A percentile compares a stretch with the other conserved stretches of the same genome.
phyloP scores from a whole-genome alignment of 306 rosid species.

The Cicer chorassanicum region DNA sequence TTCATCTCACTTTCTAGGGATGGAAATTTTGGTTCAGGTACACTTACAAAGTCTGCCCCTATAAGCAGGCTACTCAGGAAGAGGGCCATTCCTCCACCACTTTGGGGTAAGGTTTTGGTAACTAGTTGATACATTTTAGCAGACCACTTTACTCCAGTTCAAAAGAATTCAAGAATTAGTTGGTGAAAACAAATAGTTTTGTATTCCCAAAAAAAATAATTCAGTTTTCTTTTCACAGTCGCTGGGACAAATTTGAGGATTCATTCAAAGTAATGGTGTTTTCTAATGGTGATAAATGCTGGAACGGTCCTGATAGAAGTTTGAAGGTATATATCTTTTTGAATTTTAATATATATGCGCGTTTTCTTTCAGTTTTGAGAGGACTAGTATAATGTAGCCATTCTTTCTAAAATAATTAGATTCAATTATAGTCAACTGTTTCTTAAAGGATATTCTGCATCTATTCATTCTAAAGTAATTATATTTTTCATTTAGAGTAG shows the following conservation, averaged over 20 bases:
- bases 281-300: slow-evolving; percentile 87
- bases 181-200: slow-evolving; percentile 7
- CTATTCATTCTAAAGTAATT: slow-evolving; percentile 11
- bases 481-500: slow-evolving; percentile 12
- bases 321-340: slow-evolving; percentile 73
- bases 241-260: slow-evolving; percentile 96
- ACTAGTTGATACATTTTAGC: slow-evolving; percentile 38
- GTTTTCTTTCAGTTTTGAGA: slow-evolving; percentile 32
- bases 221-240: slow-evolving; percentile 53
- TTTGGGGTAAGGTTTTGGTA: slow-evolving; percentile 76
- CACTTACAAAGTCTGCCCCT: slow-evolving; percentile 94
- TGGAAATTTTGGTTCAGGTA: slow-evolving; percentile 69
- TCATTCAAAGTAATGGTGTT: slow-evolving; percentile 80
- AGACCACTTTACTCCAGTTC: slow-evolving; percentile 21
- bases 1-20: slow-evolving; percentile 49
- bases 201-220: slow-evolving; percentile 10
- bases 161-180: slow-evolving; percentile 34
- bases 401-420: slow-evolving; percentile 19
- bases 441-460: slow-evolving; percentile 2
- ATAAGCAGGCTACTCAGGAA: slow-evolving; percentile 88
- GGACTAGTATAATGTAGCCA: slow-evolving; percentile 6
- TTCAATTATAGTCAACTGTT: not conserved
- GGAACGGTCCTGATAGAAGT: slow-evolving; percentile 99
- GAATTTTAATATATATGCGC: not conserved
- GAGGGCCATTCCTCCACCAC: slow-evolving; percentile 87